Evolutionary conservation across 148 eudicot species (phyloP), one percentile per base, ranked within the genome.

Genomic region (Rhododendron henanense): DNA sequence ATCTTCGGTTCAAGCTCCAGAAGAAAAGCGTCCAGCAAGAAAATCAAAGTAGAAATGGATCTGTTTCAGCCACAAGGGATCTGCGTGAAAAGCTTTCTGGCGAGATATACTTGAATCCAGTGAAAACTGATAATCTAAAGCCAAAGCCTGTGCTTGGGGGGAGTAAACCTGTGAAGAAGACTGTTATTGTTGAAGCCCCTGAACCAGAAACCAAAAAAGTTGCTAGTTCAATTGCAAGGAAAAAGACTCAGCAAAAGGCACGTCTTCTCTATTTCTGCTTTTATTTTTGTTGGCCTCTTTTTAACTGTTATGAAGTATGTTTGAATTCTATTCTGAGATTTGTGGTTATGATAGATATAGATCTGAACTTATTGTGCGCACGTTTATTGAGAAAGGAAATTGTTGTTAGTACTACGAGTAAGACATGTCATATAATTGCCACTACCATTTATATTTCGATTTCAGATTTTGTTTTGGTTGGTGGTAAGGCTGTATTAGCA

Each of bases 81-180:
- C 90, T 97, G 82, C 98, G 98, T 83, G 98, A 97, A 89, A 93
- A 91, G 91, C 91, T 97, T 53, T 93, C 99, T 87, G 98, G 99
- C 51, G 85, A 90, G 67, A 87, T 87, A 87, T 90, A 92, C 85
- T 71, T 90, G 48, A 90, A 86, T 33, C 91, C 90, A 63, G 81
- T 88, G 31, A 94, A 88, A 75, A 81, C 83, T 77, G 90, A 90
- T 87, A 90, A 88, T 35, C 88, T 84, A 79, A 94, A 90, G 91
- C 90, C 91, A 9, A 95, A 91, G 90, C 88, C 91, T 61, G 92
- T 88, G 55, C 48, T 88, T 77, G 96, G 89, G 87, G 88, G 91
- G 84, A 91, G 86, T 87, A 97, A 89, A 88, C 92, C 95, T 83
- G 85, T 90, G 71, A 93, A 92, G 90, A 94, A 90, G 89, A 94